These are phyloP conservation scores for Trichosporon sp. DNA, from an alignment of 1,284 basidiomycete species.

Conservation along the genomic window DNA sequence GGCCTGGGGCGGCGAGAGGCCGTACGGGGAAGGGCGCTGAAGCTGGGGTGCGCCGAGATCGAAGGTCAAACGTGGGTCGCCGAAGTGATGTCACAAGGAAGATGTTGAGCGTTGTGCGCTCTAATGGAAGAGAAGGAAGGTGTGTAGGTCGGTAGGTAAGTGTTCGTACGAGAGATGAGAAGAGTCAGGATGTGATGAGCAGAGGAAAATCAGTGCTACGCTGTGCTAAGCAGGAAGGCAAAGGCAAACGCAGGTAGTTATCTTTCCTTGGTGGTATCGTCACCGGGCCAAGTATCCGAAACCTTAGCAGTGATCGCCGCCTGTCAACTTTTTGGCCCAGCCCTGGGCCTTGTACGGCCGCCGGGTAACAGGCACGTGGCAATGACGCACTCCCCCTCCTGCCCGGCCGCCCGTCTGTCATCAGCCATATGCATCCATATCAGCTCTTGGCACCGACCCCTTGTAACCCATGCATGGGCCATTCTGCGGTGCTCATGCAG, in stretches of 20 bases:
- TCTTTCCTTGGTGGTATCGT: neutral
- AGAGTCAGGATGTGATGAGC: neutral
- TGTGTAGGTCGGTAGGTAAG: neutral
- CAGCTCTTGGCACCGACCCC: too few species aligned
- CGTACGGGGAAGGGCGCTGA: neutral
- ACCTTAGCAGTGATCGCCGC: neutral
- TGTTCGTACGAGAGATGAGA: neutral
- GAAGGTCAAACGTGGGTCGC: neutral
- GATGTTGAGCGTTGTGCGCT: neutral
- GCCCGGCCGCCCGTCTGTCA: neutral
- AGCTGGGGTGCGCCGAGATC: neutral
- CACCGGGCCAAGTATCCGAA: slow-evolving; percentile 1
- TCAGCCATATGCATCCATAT: neutral
- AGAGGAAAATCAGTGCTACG: neutral
- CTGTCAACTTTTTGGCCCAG: neutral
- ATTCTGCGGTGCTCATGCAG: neutral
- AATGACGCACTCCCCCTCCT: neutral
- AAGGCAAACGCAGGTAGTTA: too few species aligned
- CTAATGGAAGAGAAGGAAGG: neutral
- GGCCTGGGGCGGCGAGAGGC: too few species aligned
- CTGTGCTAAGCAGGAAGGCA: too few species aligned
- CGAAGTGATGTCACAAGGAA: neutral
- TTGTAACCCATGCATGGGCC: neutral
- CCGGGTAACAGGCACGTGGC: neutral
- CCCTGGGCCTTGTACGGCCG: neutral